Conservation (phyloP, 1,284 basidiomycete genomes). For the Golubevia sp. region DNA sequence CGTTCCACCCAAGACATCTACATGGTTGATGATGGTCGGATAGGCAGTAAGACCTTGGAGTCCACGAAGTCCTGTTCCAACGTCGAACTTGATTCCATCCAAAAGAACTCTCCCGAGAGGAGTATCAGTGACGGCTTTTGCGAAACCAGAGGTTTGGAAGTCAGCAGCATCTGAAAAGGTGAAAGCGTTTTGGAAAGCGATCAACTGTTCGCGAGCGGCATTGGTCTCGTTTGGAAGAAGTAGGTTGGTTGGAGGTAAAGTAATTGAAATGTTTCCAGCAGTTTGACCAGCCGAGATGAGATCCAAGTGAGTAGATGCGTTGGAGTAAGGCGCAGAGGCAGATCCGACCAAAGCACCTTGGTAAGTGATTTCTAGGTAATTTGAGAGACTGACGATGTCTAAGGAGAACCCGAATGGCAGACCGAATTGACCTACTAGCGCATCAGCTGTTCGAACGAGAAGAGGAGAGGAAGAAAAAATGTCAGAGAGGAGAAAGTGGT, state of each 20-base stretch:
- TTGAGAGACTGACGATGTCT: conserved; percentile 71
- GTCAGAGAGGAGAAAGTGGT: too few species aligned
- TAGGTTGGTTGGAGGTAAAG: conserved; percentile 69
- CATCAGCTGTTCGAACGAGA: too few species aligned
- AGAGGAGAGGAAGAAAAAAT: too few species aligned
- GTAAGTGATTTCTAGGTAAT: conserved; percentile 69
- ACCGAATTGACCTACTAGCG: conserved; percentile 70
- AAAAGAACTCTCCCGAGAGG: conserved; percentile 73
- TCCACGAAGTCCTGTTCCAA: conserved; percentile 71
- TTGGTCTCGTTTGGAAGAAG: conserved; percentile 67
- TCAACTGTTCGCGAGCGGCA: conserved; percentile 52
- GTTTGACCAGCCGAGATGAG: conserved; percentile 66
- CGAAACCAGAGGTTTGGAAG: conserved; percentile 71
- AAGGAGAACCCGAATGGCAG: conserved; percentile 78
- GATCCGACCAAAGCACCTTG: conserved; percentile 68
- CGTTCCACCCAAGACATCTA: conserved; percentile 75
- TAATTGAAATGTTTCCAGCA: conserved; percentile 72
- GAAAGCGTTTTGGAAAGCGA: conserved; percentile 58
- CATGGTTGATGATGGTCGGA: conserved; percentile 68
- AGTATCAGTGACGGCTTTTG: conserved; percentile 71
- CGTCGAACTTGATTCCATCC: conserved; percentile 76
- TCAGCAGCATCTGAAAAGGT: conserved; percentile 65
- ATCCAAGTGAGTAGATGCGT: conserved; percentile 23
- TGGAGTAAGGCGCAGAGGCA: conserved; percentile 23
- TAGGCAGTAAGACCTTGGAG: conserved; percentile 70